These are phyloP conservation scores for Blastobotrys illinoisensis DNA, from an alignment of 1,139 yeast species.

Conservation along the genomic window DNA sequence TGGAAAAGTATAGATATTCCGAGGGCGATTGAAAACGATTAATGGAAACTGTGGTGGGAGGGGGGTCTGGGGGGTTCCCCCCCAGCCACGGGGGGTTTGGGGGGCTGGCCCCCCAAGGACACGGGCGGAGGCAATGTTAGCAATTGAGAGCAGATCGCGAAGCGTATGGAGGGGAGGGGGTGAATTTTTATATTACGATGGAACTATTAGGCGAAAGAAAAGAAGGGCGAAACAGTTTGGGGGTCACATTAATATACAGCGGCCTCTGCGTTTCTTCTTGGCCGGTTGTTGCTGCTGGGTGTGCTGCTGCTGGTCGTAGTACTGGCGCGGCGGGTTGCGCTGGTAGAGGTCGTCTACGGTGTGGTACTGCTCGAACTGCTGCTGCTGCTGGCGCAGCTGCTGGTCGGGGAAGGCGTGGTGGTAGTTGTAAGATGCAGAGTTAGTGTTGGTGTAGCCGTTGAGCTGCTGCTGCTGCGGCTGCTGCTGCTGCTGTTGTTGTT, in stretches of 20 bases:
- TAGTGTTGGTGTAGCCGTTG: neutral
- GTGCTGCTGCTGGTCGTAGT: slow-evolving; percentile 3
- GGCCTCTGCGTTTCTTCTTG: neutral
- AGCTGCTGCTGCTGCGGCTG: slow-evolving; percentile 5
- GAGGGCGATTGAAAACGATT: too few species aligned
- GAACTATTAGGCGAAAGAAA: neutral
- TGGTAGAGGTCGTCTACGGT: slow-evolving; percentile 8
- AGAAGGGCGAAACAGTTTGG: neutral
- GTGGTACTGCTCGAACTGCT: slow-evolving; percentile 11
- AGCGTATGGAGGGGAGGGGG: too few species aligned
- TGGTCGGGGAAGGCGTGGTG: slow-evolving; percentile 7
- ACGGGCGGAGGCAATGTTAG: neutral
- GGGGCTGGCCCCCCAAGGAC: neutral
- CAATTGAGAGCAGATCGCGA: too few species aligned
- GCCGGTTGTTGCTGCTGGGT: neutral
- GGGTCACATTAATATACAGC: neutral
- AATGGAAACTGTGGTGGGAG: too few species aligned
- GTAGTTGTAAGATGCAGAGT: neutral
- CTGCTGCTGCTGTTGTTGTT: slow-evolving; percentile 5
- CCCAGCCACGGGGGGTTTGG: neutral
- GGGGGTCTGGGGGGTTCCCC: neutral
- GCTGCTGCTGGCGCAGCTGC: slow-evolving; percentile 10
- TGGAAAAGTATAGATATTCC: too few species aligned
- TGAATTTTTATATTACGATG: neutral
- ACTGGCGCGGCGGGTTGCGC: slow-evolving; percentile 5